Evolutionary conservation across 164 flowering plant genomes (phyloP).

Genomic region (Berberis vulgaris): DNA sequence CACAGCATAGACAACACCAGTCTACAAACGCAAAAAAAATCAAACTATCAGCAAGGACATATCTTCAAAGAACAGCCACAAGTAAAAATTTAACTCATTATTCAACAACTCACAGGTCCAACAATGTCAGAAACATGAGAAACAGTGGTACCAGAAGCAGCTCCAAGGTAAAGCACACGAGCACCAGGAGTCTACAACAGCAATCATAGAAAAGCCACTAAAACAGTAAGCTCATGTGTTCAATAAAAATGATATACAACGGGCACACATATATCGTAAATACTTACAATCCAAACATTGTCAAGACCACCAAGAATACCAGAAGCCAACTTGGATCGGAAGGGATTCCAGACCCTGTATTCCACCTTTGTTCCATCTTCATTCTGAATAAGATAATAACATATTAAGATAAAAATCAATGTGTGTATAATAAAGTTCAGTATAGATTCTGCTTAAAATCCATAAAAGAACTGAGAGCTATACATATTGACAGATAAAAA

Average conservation of each 20-base stretch:
- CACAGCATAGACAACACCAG: constrained; percentile 85
- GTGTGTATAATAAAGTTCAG: neutral
- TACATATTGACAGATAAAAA: neutral
- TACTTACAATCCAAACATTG: constrained; percentile 82
- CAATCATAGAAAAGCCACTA: constrained; percentile 8
- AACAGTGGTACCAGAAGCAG: constrained; percentile 96
- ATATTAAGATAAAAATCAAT: neutral
- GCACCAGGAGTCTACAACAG: constrained; percentile 70
- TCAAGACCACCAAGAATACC: constrained; percentile 94
- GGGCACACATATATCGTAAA: neutral
- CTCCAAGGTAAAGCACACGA: constrained; percentile 82
- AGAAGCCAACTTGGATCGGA: constrained; percentile 92
- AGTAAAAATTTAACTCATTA: neutral
- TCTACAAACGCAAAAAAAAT: constrained; percentile 25
- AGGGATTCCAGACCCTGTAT: constrained; percentile 94
- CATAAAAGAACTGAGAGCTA: neutral
- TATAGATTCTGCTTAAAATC: neutral
- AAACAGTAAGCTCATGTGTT: neutral
- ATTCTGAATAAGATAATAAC: constrained; percentile 29
- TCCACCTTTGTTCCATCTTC: constrained; percentile 89
- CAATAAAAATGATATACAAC: neutral
- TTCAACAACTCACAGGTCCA: constrained; percentile 74
- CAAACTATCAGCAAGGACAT: neutral
- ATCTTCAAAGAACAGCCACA: neutral
- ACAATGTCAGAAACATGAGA: constrained; percentile 96